A percentile compares a stretch with the other conserved stretches of the same genome.
These are phyloP conservation scores for Eimeria tenella DNA, from an alignment of 169 alveolate species.

Conservation along the genomic window DNA sequence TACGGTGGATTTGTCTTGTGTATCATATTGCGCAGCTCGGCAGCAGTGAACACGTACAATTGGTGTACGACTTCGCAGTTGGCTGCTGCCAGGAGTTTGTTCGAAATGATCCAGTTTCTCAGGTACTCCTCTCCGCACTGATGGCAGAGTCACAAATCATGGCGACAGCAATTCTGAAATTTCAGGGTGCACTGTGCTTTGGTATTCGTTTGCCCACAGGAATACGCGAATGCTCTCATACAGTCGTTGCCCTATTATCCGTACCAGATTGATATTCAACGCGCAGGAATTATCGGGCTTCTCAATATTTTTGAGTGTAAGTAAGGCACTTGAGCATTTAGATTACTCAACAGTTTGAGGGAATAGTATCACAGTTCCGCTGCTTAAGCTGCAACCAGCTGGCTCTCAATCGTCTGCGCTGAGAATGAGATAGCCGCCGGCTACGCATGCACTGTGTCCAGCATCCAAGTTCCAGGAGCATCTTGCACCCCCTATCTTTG, in stretches of 20 bases:
- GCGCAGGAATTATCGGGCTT: slow-evolving; percentile 79
- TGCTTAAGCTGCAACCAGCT: not conserved
- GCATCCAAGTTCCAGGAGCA: slow-evolving; percentile 79
- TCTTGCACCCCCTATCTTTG: slow-evolving; percentile 74
- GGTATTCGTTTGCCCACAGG: slow-evolving; percentile 40
- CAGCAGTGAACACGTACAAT: slow-evolving; percentile 76
- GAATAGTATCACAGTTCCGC: not conserved
- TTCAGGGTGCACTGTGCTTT: not conserved
- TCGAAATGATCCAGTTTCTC: slow-evolving; percentile 72
- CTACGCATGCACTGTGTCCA: slow-evolving; percentile 5
- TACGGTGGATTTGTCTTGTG: not conserved
- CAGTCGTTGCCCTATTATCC: slow-evolving; percentile 81
- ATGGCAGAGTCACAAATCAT: not conserved
- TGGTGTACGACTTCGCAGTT: slow-evolving; percentile 79
- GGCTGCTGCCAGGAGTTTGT: slow-evolving; percentile 80
- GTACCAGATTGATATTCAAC: slow-evolving; percentile 80
- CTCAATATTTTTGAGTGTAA: slow-evolving; percentile 80
- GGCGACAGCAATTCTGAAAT: not conserved
- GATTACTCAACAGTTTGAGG: not conserved
- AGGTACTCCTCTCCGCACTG: slow-evolving; percentile 57
- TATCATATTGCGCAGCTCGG: slow-evolving; percentile 70
- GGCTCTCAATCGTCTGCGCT: not conserved
- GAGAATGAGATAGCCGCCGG: not conserved
- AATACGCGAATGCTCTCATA: slow-evolving; percentile 77
- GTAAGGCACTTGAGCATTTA: not conserved